Base-by-base conservation (phyloP, 257 asterid genomes). In the Haberlea rhodopensis region DNA sequence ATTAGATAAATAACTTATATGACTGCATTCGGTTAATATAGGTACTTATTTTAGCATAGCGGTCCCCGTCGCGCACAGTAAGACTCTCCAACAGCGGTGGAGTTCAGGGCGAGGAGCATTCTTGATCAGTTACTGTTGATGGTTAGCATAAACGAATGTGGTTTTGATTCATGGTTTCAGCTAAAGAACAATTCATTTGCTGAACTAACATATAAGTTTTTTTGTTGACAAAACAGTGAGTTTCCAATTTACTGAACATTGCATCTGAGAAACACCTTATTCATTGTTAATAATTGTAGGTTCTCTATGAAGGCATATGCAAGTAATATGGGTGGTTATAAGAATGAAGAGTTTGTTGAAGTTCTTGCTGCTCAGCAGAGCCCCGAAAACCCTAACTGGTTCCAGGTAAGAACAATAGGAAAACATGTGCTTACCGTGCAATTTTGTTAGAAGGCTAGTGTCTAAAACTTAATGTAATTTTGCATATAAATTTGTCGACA, bases 301-400 rank as follows among this genome's bases (percentile, higher is more conserved):
- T 23, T 57, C 46, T 63, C 8, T n/a, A n/a, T n/a, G n/a, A n/a
- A n/a, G n/a, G n/a, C n/a, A n/a, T n/a, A n/a, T n/a, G n/a, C n/a
- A 1, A 88, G 91, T 73, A 91, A 86, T 66, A 81, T 88, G 98
- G 96, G 91, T 0, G 94, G 98, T 19, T 86, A 88, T 73, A 88
- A 88, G 74, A 86, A 85, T 56, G 96, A 91, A 73, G 98, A 96
- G 25, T 91, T 91, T 67, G 98, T 91, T 71, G 98, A 91, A 76
- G 98, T n/a, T n/a, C n/a, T n/a, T n/a, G n/a, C n/a, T n/a, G n/a
- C n/a, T n/a, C n/a, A n/a, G n/a, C n/a, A n/a, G n/a, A n/a, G n/a
- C n/a, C n/a, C n/a, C n/a, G n/a, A n/a, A n/a, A n/a, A n/a, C n/a
- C n/a, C n/a, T n/a, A n/a, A n/a, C n/a, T n/a, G n/a, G n/a, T n/a